Evolutionary conservation across 148 eudicot species (phyloP).

Genomic region (Vaccinium vitisidaea): DNA sequence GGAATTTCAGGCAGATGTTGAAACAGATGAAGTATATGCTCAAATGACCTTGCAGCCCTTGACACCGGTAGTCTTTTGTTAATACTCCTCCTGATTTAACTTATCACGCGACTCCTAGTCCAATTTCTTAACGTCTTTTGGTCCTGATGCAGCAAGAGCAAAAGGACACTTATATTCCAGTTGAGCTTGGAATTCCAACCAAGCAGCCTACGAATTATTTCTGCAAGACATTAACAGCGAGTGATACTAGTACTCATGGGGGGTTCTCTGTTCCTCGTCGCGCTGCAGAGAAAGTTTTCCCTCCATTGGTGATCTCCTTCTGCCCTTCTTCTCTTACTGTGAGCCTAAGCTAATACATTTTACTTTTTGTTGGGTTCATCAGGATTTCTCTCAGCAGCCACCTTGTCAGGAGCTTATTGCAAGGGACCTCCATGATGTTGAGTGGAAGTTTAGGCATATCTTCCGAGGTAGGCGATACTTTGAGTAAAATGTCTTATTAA

Average conservation of each 20-base stretch:
- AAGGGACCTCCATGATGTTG: conserved; percentile 89
- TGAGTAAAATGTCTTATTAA: neutral
- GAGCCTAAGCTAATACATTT: neutral
- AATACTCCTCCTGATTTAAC: neutral
- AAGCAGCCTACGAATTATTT: conserved; percentile 90
- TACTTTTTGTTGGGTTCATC: conserved; percentile 16
- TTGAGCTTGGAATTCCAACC: conserved; percentile 80
- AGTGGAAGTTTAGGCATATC: conserved; percentile 94
- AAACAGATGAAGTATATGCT: conserved; percentile 95
- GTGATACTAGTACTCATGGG: conserved; percentile 96
- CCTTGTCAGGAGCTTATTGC: conserved; percentile 90
- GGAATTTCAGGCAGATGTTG: conserved; percentile 77
- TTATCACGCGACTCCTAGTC: neutral
- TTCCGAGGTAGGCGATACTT: conserved; percentile 62
- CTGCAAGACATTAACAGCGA: conserved; percentile 91
- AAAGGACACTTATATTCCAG: conserved; percentile 84
- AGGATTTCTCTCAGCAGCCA: conserved; percentile 92
- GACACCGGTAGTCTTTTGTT: conserved; percentile 50
- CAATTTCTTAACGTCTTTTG: conserved; percentile 6
- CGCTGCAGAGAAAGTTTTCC: conserved; percentile 96
- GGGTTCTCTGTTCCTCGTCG: conserved; percentile 98
- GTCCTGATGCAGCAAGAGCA: conserved; percentile 71
- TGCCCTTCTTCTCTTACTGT: neutral
- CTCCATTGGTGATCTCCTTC: conserved; percentile 60
- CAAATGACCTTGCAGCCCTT: conserved; percentile 96